Base-by-base conservation (phyloP, 2,329 filamentous ascomycete species). In the Hypoxylon rubiginosum region DNA sequence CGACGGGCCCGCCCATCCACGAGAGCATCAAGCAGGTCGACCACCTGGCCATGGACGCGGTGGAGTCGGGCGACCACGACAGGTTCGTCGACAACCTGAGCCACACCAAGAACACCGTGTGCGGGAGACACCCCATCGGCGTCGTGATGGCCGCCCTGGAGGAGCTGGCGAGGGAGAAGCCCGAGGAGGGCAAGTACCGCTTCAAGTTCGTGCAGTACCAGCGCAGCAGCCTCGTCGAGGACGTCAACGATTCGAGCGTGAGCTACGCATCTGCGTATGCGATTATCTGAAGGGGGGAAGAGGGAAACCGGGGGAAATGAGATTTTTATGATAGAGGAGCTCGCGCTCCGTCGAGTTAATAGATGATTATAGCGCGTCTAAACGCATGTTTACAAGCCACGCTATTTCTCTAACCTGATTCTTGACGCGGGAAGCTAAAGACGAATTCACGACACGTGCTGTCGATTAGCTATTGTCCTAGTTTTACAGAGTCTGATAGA, bases 181-280 rank as follows among this genome's bases (percentile, higher is more conserved):
- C 82, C 58, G 66, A 80, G 28, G 68, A 79, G 10, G 78, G 74
- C 4, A 84, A 82, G 71, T 80, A 88, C 3, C 84, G 78, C 56
- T 97, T 98, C 79, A 88, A 86, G 72, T 93, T 98, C 74, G 85
- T 97, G 60, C 85, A 91, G 74, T 99, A 99, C 78, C 90, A 97
- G 76, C 88, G 94, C 64, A 99, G 95, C 79, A 90, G 88, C 64
- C 82, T 97, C 78, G 91, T 92, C 3, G 83, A 86, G 70, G 83
- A 84, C 30, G 83, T 90, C 0, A 79, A 76, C 15, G 93, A 97
- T 69, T 96, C 90, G 71, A 97, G 94, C 72, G 96, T 99, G 55
- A 97, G 94, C 80, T 99, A 99, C 79, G 94, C 92, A 2, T 95
- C 94, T 77, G 96, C 94, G 3, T 97, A 96, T 83, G 93, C 94